These are phyloP conservation scores for Colletotrichum orbiculare DNA, from an alignment of 2,329 filamentous ascomycete species.

Conservation along the genomic window DNA sequence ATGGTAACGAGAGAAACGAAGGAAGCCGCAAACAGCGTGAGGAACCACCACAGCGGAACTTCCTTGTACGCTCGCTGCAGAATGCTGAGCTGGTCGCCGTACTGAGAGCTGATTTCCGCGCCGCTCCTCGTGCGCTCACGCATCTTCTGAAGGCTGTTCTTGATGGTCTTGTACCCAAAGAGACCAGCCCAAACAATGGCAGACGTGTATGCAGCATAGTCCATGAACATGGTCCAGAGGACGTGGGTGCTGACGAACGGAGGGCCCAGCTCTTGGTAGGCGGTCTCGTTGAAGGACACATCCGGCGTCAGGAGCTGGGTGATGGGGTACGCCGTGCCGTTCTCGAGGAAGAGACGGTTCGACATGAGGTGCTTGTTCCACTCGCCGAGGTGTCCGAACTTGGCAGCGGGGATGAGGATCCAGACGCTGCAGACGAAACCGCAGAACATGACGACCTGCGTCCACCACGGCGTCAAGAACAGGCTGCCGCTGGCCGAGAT, in stretches of 20 bases:
- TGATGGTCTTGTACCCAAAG: constrained; percentile 52
- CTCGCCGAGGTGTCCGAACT: constrained; percentile 64
- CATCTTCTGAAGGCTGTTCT: constrained; percentile 45
- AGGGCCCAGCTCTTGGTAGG: constrained; percentile 66
- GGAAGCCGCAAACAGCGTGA: constrained; percentile 58
- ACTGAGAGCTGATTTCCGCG: constrained; percentile 59
- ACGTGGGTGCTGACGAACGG: constrained; percentile 57
- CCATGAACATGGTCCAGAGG: constrained; percentile 31
- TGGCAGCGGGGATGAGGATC: constrained; percentile 68
- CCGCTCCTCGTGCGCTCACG: constrained; percentile 49
- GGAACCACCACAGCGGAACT: constrained; percentile 69
- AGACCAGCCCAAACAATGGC: constrained; percentile 63
- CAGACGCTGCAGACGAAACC: constrained; percentile 68
- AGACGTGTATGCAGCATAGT: constrained; percentile 65
- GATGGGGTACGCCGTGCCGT: constrained; percentile 59
- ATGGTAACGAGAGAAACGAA: constrained; percentile 59
- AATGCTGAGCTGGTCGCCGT: constrained; percentile 68
- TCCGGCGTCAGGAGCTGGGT: constrained; percentile 52
- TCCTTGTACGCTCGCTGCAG: constrained; percentile 67
- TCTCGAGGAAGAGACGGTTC: constrained; percentile 62
- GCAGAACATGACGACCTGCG: constrained; percentile 63
- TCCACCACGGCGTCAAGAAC: constrained; percentile 63
- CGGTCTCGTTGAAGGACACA: constrained; percentile 66
- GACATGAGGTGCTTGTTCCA: constrained; percentile 66
- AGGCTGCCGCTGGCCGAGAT: constrained; percentile 57